Base-by-base conservation (phyloP, 805 yeast species). In the Candida rishiriensis region DNA sequence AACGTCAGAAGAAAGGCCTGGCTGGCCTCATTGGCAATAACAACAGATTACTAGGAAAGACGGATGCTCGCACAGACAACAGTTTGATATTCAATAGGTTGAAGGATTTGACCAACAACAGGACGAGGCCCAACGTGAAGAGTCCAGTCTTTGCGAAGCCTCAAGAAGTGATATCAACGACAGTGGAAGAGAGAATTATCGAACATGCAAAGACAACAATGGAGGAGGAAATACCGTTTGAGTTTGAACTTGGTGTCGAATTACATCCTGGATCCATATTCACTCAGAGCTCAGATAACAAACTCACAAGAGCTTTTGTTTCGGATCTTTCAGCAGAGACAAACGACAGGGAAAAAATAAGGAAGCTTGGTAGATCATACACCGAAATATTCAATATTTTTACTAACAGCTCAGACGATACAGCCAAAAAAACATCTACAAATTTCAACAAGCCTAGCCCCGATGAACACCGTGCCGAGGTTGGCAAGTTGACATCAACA, bases 371-470 rank as follows among this genome's bases (percentile, higher is more conserved):
- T 13, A 10, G 34, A 12, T 40, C 48, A 2, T 44, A 44, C 35
- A 36, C 39, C 12, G 34, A 44, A 12, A 45, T 50, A 7, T 48
- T 53, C 30, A 35, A 40, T 17, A 17, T 50, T 4, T 53, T 57
- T 57, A 69, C 80, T 73, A 72, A 73, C 73, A 52, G 48, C 28
- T 34, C 55, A 13, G 56, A 67, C 45, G 53, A 70, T 55, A 70
- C 69, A 38, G 14, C 13, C 4, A 61, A 60, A 50, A 72, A 69
- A 61, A 73, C 76, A 2, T 69, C 72, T 39, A 56, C 70, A 37
- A 83, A 79, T 52, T 88, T 88, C 52, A 60, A 64, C 11, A 69
- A 72, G 49, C 89, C 89, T 13, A 85, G 95, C 53, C 97, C 97
- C 5, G 97, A 90, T 65, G 96, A 88, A 21, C 55, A 54, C 29